These are phyloP conservation scores for Mycena filopes DNA, from an alignment of 768 basidiomycete genomes.

Conservation along the genomic window DNA sequence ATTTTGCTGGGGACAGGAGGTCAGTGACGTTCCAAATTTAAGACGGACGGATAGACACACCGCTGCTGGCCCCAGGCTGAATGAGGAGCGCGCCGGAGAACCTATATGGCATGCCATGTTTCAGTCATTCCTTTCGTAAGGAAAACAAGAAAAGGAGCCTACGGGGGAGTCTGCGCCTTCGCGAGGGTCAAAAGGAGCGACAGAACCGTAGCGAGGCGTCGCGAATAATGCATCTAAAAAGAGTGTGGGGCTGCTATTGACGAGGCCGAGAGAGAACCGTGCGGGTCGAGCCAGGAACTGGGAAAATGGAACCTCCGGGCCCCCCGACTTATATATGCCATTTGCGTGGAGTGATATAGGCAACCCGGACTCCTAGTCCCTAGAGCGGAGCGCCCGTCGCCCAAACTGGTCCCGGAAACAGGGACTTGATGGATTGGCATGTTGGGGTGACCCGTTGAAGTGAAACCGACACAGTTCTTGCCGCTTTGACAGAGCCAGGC, in stretches of 20 bases:
- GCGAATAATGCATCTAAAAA: conserved; percentile 29
- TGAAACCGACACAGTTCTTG: no score
- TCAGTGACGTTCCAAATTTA: not conserved
- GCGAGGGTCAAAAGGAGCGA: conserved; percentile 34
- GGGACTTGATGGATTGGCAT: no score
- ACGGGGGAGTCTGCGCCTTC: conserved; percentile 41
- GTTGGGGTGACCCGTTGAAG: no score
- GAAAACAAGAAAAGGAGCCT: conserved; percentile 1
- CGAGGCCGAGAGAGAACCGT: conserved; percentile 16
- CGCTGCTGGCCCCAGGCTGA: conserved; percentile 54
- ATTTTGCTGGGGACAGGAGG: conserved; percentile 51
- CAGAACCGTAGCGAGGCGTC: conserved; percentile 19
- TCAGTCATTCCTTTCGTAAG: not conserved
- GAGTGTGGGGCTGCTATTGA: conserved; percentile 30
- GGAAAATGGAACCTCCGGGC: not conserved
- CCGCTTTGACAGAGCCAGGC: no score
- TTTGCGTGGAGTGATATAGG: no score
- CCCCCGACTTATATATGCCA: not conserved
- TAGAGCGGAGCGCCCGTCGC: no score
- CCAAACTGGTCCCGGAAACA: no score
- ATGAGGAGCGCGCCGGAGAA: conserved; percentile 56
- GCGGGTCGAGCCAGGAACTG: conserved; percentile 24
- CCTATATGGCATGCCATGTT: conserved; percentile 39
- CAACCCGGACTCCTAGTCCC: no score
- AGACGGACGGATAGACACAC: conserved; percentile 38